Conservation (phyloP, 2,329 filamentous ascomycete genomes). For the Tolypocladium ophioglossoides region DNA sequence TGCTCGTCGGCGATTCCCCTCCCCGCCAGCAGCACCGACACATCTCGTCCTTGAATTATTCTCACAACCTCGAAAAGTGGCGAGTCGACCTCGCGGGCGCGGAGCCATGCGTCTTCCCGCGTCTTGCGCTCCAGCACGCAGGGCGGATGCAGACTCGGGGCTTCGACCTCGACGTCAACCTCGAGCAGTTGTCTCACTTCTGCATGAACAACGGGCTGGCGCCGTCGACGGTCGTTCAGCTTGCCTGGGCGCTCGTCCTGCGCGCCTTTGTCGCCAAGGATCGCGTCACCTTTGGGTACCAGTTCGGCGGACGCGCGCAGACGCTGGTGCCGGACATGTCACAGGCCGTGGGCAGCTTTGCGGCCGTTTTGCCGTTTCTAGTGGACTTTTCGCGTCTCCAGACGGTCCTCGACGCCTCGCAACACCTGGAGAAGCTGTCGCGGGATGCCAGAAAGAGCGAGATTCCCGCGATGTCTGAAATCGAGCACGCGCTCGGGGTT, state of each 20-base stretch:
- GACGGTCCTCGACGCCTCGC: slow-evolving; percentile 21
- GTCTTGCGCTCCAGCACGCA: slow-evolving; percentile 17
- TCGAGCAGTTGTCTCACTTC: slow-evolving; percentile 32
- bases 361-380: slow-evolving; percentile 24
- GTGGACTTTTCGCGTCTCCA: slow-evolving; percentile 20
- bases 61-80: slow-evolving; percentile 33
- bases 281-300: slow-evolving; percentile 44
- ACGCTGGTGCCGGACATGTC: slow-evolving; percentile 29
- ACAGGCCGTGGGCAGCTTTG: slow-evolving; percentile 36
- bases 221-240: slow-evolving; percentile 38
- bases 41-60: slow-evolving; percentile 14
- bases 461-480: slow-evolving; percentile 31
- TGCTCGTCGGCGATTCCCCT: slow-evolving; percentile 13
- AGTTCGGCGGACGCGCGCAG: slow-evolving; percentile 32
- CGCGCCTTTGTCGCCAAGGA: slow-evolving; percentile 42
- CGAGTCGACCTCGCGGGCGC: slow-evolving; percentile 25
- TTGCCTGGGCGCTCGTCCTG: slow-evolving; percentile 50
- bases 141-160: slow-evolving; percentile 21
- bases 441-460: slow-evolving; percentile 23
- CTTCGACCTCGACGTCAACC: slow-evolving; percentile 29
- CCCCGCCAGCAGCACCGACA: slow-evolving; percentile 16
- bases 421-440: slow-evolving; percentile 18
- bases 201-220: slow-evolving; percentile 27
- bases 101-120: slow-evolving; percentile 35
- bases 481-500: slow-evolving; percentile 34